Percentiles rank a stretch among this genome's conserved stretches.
phyloP scores from a whole-genome alignment of 2,329 filamentous ascomycete species.

The Mycocentrospora acerina region DNA sequence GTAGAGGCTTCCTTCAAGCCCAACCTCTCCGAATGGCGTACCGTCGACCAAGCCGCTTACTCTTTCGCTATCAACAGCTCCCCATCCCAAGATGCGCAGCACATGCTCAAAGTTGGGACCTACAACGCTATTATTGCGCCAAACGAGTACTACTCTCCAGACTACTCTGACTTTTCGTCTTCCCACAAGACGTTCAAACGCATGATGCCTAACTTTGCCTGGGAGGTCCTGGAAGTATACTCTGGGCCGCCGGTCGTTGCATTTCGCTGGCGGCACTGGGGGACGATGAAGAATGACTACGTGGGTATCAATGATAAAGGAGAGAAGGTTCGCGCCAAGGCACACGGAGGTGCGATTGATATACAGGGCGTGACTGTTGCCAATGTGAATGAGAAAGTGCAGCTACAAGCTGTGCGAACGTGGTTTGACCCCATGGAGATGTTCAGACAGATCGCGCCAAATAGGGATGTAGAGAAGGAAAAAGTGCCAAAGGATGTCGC shows the following conservation, averaged over 20 bases:
- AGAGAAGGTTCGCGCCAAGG: conserved; percentile 63
- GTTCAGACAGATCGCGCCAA: conserved; percentile 64
- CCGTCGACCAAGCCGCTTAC: conserved; percentile 62
- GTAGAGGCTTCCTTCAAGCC: conserved; percentile 70
- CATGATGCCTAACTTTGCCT: conserved; percentile 73
- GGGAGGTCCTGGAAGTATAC: conserved; percentile 70
- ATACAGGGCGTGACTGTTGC: conserved; percentile 66
- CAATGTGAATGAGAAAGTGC: conserved; percentile 61
- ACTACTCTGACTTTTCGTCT: conserved; percentile 61
- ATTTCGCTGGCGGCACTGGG: conserved; percentile 71
- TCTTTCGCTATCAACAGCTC: conserved; percentile 65
- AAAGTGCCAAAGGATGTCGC: conserved; percentile 39
- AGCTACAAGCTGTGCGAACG: conserved; percentile 60
- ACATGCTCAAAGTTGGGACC: conserved; percentile 68
- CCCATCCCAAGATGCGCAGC: conserved; percentile 57
- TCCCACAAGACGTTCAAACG: conserved; percentile 72
- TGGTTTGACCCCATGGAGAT: conserved; percentile 68
- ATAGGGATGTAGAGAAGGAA: conserved; percentile 51
- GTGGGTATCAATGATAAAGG: conserved; percentile 63
- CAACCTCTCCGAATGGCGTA: conserved; percentile 63
- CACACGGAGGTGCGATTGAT: conserved; percentile 62
- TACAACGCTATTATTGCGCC: conserved; percentile 68
- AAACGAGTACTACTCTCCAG: conserved; percentile 65
- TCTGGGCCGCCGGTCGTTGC: conserved; percentile 62
- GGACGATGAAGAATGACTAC: conserved; percentile 66